phyloP scores from a whole-genome alignment of 2,329 filamentous ascomycete genomes.

The Pseudogymnoascus sp. region DNA sequence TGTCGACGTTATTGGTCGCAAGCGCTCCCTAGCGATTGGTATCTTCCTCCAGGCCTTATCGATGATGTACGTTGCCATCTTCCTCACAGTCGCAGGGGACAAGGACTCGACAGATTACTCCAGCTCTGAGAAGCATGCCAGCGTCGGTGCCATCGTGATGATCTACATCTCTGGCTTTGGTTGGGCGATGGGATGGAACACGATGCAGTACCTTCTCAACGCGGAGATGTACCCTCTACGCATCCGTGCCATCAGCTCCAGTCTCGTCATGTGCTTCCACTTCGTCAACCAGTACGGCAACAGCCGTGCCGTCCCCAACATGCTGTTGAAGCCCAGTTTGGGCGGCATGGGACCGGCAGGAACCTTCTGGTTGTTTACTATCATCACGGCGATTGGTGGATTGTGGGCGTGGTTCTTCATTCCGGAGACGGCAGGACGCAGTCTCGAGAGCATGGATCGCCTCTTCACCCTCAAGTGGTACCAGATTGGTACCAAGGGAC shows the following conservation, averaged over 20 bases:
- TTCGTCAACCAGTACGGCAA: slow-evolving; percentile 76
- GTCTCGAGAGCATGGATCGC: slow-evolving; percentile 61
- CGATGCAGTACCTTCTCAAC: slow-evolving; percentile 70
- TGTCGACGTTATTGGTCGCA: slow-evolving; percentile 71
- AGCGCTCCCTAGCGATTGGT: slow-evolving; percentile 53
- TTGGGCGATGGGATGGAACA: slow-evolving; percentile 67
- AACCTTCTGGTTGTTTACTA: slow-evolving; percentile 70
- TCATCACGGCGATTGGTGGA: slow-evolving; percentile 59
- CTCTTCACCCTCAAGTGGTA: slow-evolving; percentile 69
- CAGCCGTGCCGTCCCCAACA: slow-evolving; percentile 63
- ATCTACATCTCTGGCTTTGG: slow-evolving; percentile 63
- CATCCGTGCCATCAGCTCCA: slow-evolving; percentile 62
- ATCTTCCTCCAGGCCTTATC: slow-evolving; percentile 52
- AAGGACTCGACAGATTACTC: slow-evolving; percentile 41
- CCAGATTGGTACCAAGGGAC: slow-evolving; percentile 55
- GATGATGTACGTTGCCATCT: slow-evolving; percentile 55
- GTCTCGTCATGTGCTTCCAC: slow-evolving; percentile 68
- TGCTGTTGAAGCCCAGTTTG: slow-evolving; percentile 47
- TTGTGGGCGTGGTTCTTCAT: slow-evolving; percentile 65
- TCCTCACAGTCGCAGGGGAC: slow-evolving; percentile 55
- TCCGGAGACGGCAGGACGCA: slow-evolving; percentile 62
- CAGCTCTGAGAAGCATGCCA: slow-evolving; percentile 43
- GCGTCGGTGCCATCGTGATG: slow-evolving; percentile 62
- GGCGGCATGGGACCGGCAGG: slow-evolving; percentile 49
- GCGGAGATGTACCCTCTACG: slow-evolving; percentile 70